Percentiles rank a stretch among this genome's conserved stretches.
phyloP scores from a whole-genome alignment of 345 rosid species.

The Syzygium grande region DNA sequence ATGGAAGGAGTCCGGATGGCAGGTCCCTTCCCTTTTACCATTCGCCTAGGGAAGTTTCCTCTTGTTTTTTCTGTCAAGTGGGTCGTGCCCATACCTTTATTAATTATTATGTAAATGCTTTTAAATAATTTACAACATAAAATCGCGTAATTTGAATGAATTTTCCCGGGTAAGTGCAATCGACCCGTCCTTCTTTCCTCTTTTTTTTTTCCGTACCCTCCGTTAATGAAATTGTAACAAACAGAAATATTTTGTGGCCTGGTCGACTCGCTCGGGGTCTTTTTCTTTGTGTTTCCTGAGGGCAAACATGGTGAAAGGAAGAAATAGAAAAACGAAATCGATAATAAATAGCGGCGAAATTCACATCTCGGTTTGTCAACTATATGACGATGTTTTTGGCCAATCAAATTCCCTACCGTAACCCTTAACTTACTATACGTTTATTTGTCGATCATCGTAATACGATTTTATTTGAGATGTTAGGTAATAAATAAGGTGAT shows the following conservation, averaged over 20 bases:
- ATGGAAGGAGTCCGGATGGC: background rate
- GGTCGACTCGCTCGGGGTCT: too few species aligned
- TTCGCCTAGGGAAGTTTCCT: background rate
- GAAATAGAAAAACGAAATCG: background rate
- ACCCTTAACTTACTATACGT: too few species aligned
- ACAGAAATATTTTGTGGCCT: too few species aligned
- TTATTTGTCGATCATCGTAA: too few species aligned
- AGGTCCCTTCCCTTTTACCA: background rate
- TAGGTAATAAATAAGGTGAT: fast-evolving
- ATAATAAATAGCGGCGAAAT: background rate
- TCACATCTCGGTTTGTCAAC: background rate
- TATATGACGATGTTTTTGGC: background rate
- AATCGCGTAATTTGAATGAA: background rate
- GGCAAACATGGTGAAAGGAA: background rate
- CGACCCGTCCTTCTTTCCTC: too few species aligned
- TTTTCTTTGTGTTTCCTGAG: background rate
- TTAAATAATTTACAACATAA: background rate
- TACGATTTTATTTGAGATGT: background rate
- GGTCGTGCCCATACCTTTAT: background rate
- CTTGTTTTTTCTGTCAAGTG: background rate
- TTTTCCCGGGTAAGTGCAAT: background rate
- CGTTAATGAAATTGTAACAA: too few species aligned
- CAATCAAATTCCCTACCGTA: background rate
- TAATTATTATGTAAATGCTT: background rate
- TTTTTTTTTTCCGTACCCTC: too few species aligned